Evolutionary conservation across 192 early-diverging fungal genomes (phyloP).

Genomic region (Geranomyces michiganensis): DNA sequence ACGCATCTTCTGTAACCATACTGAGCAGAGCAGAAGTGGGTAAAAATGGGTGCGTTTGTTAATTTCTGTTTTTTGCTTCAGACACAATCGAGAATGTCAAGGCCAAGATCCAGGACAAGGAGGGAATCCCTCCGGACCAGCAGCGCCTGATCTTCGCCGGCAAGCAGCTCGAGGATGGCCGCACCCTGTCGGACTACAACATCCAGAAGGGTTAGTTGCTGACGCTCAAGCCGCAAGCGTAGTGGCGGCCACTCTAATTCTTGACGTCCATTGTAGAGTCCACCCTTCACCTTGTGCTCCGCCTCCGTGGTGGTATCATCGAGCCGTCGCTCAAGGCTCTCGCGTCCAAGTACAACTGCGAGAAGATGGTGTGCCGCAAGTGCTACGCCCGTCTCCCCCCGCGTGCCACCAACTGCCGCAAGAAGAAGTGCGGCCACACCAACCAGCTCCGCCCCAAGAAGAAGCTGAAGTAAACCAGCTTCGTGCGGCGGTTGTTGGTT

Average conservation of each 20-base stretch:
- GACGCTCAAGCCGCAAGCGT: conserved; percentile 13
- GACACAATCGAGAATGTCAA: conserved; percentile 94
- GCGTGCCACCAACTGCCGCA: conserved; percentile 99
- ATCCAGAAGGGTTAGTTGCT: conserved; percentile 83
- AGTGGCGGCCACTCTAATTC: background rate
- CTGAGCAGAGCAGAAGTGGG: conserved; percentile 74
- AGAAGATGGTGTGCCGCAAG: conserved; percentile 99
- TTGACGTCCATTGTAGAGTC: conserved; percentile 59
- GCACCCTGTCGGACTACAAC: conserved; percentile 99
- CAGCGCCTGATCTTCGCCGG: conserved; percentile 99
- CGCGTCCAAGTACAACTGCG: conserved; percentile 99
- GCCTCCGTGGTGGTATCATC: conserved; percentile 97
- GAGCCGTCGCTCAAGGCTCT: conserved; percentile 98
- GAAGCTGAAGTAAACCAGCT: conserved; percentile 31
- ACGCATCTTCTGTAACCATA: background rate
- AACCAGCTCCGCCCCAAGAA: conserved; percentile 97
- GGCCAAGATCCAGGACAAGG: conserved; percentile 97
- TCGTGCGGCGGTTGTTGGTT: background rate
- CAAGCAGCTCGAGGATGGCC: conserved; percentile 99
- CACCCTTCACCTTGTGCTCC: conserved; percentile 94
- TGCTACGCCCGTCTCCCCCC: conserved; percentile 99
- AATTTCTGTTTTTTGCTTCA: conserved; percentile 37
- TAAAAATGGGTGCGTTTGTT: too few relatives aligned
- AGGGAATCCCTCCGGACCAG: conserved; percentile 98
- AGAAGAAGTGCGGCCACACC: conserved; percentile 99